Base-by-base conservation (phyloP, 495 filamentous ascomycete species). In the Astrothelium subdiscretum region DNA sequence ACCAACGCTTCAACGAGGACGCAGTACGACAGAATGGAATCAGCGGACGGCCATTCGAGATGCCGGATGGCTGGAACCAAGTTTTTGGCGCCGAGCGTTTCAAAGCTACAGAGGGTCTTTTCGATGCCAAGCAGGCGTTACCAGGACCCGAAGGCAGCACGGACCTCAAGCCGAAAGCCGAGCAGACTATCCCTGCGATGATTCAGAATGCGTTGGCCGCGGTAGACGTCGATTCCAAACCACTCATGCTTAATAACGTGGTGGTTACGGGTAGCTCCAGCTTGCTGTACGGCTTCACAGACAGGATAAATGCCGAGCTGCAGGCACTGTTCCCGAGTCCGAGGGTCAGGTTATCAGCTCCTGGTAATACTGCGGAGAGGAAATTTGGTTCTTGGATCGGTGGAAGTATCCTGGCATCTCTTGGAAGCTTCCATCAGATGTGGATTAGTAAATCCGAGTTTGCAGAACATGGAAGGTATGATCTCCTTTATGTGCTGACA, bases 341-440 rank as follows among this genome's bases (percentile, higher is more conserved):
- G 18, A 81, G 88, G 62, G 89, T 97, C 59, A 85, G 90, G 72
- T 81, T 98, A 43, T 85, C 88, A 31, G 89, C 92, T 3, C 84
- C 91, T 13, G 88, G 90, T n/a, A 84, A 91, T 67, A 87, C 85
- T 0, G 84, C 85, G 13, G 94, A 99, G 81, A 77, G 94, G 58
- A 84, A 87, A 62, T 97, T 92, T 73, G 91, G 88, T 13, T 85
- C 87, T 31, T 99, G 95, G 95, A 88, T 99, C 65, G 94, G 94
- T 27, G 94, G 94, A 15, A 96, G 91, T 77, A 97, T 99, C 66
- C 77, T 97, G 68, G 92, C 88, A 2, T 96, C 91, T 76, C 74
- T 99, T 78, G 95, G 95, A 10, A 96, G 90, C n/a, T 99, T 99
- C 74, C 94, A 99, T 78, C 67, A 75, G 74, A 89, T 97, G 88